Evolutionary conservation across 83 land plant genomes (phyloP), one percentile per base, ranked within the genome.

Genomic region (Isoetes engelmannii): DNA sequence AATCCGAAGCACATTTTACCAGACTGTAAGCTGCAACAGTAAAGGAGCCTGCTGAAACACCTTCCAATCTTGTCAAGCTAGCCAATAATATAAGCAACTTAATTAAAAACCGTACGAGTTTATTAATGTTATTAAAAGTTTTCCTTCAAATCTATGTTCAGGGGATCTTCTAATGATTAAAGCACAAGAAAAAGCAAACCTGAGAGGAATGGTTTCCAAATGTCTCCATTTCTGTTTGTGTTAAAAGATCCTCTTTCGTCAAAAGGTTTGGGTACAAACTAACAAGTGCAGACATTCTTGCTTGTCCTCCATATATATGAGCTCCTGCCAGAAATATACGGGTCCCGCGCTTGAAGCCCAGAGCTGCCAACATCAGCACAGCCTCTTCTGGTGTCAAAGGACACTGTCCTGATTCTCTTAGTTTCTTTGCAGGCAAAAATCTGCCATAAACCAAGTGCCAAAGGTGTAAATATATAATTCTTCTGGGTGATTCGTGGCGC

Each of bases 371-470:
- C 94, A 95, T 87, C 71, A 92, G 81, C 7, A 82, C 86, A 44
- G 92, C 82, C 75, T 95, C 99, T 71, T 95, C 99, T 21, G 97
- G 97, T 51, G 88, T 85, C 65, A 95, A 72, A 13, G 99, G 99
- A 69, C 99, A 95, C 48, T 80, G 67, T 4, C 99, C 99, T 63
- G 83, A 81, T 49, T 84, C 82, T 48, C 92, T 77, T 20, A 89
- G 72, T 17, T 49, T 45, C 63, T 37, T 74, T 54, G 92, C 84
- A 56, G 90, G 79, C 64, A 79, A 90, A 18, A 84, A 54, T 77
- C 96, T 93, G 84, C 37, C 37, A 28, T 28, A 28, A 28, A 28
- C 37, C 37, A 28, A 28, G 37, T 58, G 61, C 61, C 15, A 58
- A 15, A 7, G 13, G 1, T 51, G 17, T 51, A 51, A 51, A 12